Conservation (phyloP, 2,329 filamentous ascomycete genomes). For the Cladosporium sp. region DNA sequence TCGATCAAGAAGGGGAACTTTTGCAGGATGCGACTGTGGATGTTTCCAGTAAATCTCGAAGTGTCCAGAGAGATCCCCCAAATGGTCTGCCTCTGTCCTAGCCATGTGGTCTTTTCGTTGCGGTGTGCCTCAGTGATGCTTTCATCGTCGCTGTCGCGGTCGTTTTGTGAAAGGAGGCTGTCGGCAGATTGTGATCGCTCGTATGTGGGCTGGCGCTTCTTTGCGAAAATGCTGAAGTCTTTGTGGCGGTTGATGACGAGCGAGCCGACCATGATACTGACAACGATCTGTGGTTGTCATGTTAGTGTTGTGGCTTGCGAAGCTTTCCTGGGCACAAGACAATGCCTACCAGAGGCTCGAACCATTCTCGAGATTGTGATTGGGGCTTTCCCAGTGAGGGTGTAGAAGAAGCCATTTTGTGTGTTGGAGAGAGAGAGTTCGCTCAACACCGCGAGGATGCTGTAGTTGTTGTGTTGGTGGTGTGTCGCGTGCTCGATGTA, state of each 20-base stretch:
- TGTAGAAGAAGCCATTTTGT: conserved; percentile 3
- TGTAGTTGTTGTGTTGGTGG: background rate
- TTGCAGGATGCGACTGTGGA: conserved; percentile 63
- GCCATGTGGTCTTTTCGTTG: conserved; percentile 54
- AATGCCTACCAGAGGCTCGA: conserved; percentile 31
- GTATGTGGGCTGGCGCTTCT: conserved; percentile 31
- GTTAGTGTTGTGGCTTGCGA: conserved; percentile 6
- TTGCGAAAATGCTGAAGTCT: conserved; percentile 35
- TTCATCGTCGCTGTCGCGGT: conserved; percentile 8
- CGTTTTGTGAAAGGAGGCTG: conserved; percentile 37
- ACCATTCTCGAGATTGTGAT: conserved; percentile 28
- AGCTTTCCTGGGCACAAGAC: background rate
- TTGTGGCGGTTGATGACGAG: conserved; percentile 43
- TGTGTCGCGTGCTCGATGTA: background rate
- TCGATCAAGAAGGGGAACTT: conserved; percentile 70
- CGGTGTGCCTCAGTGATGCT: background rate
- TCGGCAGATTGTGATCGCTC: conserved; percentile 46
- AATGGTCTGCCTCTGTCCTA: conserved; percentile 46
- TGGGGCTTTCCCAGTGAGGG: conserved; percentile 27
- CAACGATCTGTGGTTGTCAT: conserved; percentile 39
- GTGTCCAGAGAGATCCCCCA: conserved; percentile 50
- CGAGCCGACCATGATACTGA: conserved; percentile 45
- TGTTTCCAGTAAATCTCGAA: conserved; percentile 59
- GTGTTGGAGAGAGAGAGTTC: background rate
- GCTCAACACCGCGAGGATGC: background rate